These are phyloP conservation scores for Rhodotorula diobovata DNA, from an alignment of 768 basidiomycete species.

Conservation along the genomic window DNA sequence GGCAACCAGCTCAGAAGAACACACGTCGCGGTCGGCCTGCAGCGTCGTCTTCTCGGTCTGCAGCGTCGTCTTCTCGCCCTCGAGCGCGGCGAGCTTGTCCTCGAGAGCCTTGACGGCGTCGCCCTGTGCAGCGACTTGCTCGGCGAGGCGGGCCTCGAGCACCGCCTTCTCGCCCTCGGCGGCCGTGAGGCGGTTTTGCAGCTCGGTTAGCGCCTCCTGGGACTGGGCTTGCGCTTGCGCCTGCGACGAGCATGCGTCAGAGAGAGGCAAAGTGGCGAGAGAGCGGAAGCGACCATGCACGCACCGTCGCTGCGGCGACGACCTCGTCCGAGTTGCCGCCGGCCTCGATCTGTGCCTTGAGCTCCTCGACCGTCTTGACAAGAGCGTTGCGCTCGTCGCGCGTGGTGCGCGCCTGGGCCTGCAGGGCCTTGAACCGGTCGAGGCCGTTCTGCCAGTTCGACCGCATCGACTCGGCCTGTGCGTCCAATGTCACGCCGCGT, in stretches of 20 bases:
- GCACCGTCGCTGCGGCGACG: slow-evolving; percentile 4
- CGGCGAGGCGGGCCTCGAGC: slow-evolving; percentile 11
- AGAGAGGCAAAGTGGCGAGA: not conserved
- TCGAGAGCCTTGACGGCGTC: not conserved
- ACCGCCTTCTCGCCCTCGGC: slow-evolving; percentile 20
- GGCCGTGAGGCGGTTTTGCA: slow-evolving; percentile 12
- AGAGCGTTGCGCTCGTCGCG: slow-evolving; percentile 35
- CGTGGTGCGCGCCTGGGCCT: slow-evolving; percentile 32
- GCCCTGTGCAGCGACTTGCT: not conserved
- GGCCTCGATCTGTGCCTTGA: slow-evolving; percentile 39
- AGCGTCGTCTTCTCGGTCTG: slow-evolving; percentile 1
- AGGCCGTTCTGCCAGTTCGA: slow-evolving; percentile 23
- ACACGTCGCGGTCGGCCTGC: slow-evolving; percentile 18
- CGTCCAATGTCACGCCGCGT: too few relatives aligned
- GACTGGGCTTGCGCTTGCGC: slow-evolving; percentile 19
- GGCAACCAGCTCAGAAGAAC: not conserved
- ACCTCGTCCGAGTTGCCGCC: slow-evolving; percentile 4
- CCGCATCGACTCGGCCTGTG: slow-evolving; percentile 27
- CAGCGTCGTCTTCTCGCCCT: slow-evolving; percentile 2
- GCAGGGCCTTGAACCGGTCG: slow-evolving; percentile 42
- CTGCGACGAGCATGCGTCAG: not conserved
- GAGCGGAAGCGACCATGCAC: not conserved
- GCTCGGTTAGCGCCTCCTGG: slow-evolving; percentile 15
- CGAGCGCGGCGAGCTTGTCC: not conserved
- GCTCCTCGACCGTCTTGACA: slow-evolving; percentile 45